Percentiles rank a stretch among this genome's conserved stretches.
These are phyloP conservation scores for Telfairia occidentalis DNA, from an alignment of 331 rosid species.

Conservation along the genomic window DNA sequence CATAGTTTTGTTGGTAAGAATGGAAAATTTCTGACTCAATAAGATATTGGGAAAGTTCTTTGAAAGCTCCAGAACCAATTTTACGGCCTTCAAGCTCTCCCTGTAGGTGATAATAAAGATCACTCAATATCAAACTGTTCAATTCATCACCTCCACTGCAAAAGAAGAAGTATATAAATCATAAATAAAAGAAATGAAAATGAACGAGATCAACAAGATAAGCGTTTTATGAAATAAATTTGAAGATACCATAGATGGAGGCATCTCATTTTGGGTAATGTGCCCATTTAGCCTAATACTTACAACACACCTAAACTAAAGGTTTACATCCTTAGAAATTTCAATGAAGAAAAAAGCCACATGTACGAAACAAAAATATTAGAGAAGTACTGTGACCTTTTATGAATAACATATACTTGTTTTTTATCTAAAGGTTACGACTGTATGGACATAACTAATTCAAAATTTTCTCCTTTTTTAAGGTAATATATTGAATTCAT, in stretches of 20 bases:
- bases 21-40: constrained; percentile 44
- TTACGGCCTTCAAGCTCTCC: constrained; percentile 92
- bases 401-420: too few species aligned
- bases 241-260: not conserved
- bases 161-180: not conserved
- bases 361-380: too few species aligned
- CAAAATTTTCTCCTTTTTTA: too few species aligned
- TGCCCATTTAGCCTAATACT: too few species aligned
- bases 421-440: too few species aligned
- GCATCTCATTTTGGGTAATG: not conserved
- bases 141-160: constrained; percentile 76
- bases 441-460: too few species aligned
- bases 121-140: constrained; percentile 60
- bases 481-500: too few species aligned
- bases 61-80: constrained; percentile 67
- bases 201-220: not conserved
- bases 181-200: constrained; percentile 1
- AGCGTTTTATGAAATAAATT: not conserved
- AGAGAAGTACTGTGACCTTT: too few species aligned
- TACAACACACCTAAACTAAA: too few species aligned
- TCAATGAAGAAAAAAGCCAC: too few species aligned
- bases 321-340: too few species aligned
- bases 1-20: constrained; percentile 39
- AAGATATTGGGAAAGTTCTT: constrained; percentile 57
- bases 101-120: constrained; percentile 82